These are phyloP conservation scores for Alternaria brassicae DNA, from an alignment of 2,329 filamentous ascomycete genomes.

Conservation along the genomic window DNA sequence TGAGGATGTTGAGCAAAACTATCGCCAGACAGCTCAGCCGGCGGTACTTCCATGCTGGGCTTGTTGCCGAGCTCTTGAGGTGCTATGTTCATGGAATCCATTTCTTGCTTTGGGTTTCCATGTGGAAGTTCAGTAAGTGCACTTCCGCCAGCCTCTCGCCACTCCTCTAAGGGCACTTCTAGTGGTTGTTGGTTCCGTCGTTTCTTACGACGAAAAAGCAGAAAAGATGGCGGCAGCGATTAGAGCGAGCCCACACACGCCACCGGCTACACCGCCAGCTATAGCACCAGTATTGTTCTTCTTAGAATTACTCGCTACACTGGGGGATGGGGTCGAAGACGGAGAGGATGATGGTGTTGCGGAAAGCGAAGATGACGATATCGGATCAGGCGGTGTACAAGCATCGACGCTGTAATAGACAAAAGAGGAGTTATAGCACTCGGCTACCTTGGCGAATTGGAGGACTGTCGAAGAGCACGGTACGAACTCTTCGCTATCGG, in stretches of 20 bases:
- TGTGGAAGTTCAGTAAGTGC: not conserved
- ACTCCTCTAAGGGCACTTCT: not conserved
- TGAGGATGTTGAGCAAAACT: not conserved
- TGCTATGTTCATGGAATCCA: not conserved
- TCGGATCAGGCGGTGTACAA: slow-evolving; percentile 1
- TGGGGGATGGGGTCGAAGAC: not conserved
- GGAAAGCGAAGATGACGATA: not conserved
- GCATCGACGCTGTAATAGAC: slow-evolving; percentile 11
- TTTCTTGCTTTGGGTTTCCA: not conserved
- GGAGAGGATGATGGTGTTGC: not conserved
- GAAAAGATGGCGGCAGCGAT: not conserved
- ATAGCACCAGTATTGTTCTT: slow-evolving; percentile 4
- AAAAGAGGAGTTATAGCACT: slow-evolving; percentile 10
- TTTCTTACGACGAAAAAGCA: not conserved
- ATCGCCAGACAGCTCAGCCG: not conserved
- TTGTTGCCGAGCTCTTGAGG: not conserved
- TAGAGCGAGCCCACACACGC: slow-evolving; percentile 1
- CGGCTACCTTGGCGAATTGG: slow-evolving; percentile 1
- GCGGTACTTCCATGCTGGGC: not conserved
- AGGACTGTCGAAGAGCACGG: slow-evolving; percentile 7
- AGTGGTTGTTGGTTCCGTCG: not conserved
- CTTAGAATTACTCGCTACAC: not conserved
- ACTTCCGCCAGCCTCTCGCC: not conserved
- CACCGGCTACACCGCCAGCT: slow-evolving; percentile 6
- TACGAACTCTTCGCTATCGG: not conserved